These are phyloP conservation scores for Amaranthus palmeri DNA, from an alignment of 148 eudicot species.

Conservation along the genomic window DNA sequence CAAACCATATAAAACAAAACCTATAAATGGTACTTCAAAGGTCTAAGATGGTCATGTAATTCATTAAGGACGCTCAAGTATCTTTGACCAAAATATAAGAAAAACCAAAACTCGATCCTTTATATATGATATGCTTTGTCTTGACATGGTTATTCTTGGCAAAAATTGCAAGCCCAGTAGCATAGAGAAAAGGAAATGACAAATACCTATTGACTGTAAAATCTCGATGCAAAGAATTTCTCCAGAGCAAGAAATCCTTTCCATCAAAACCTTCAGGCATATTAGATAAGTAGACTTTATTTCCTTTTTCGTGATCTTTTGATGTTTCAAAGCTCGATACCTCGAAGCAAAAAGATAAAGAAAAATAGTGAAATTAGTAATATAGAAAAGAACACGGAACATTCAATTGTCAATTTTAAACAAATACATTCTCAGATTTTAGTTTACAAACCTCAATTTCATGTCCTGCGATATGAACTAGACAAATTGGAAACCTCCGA, in stretches of 20 bases:
- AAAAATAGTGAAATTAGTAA: neutral
- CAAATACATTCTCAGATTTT: neutral
- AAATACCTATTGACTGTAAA: conserved; percentile 85
- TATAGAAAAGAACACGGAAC: neutral
- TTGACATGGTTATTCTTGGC: neutral
- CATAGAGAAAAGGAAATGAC: neutral
- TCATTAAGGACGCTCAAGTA: neutral
- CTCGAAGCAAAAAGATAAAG: conserved; percentile 32
- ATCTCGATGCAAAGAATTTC: conserved; percentile 62
- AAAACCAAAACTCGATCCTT: neutral
- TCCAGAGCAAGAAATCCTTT: conserved; percentile 61
- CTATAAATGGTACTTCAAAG: too few species aligned
- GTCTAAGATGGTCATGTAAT: too few species aligned
- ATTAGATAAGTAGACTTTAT: conserved; percentile 19
- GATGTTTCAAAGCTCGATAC: conserved; percentile 81
- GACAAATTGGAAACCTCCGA: conserved; percentile 75
- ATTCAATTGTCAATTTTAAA: neutral
- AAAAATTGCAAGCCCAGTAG: neutral
- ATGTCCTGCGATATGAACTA: conserved; percentile 53
- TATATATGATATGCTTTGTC: neutral
- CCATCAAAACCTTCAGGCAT: conserved; percentile 47
- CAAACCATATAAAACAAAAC: neutral
- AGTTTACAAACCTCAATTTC: conserved; percentile 62
- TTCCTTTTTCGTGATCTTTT: conserved; percentile 29
- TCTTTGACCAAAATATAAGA: neutral